Evolutionary conservation across 306 rosid genomes (phyloP), one percentile per base, ranked within the genome.

Genomic region (Cucumis hystrix): DNA sequence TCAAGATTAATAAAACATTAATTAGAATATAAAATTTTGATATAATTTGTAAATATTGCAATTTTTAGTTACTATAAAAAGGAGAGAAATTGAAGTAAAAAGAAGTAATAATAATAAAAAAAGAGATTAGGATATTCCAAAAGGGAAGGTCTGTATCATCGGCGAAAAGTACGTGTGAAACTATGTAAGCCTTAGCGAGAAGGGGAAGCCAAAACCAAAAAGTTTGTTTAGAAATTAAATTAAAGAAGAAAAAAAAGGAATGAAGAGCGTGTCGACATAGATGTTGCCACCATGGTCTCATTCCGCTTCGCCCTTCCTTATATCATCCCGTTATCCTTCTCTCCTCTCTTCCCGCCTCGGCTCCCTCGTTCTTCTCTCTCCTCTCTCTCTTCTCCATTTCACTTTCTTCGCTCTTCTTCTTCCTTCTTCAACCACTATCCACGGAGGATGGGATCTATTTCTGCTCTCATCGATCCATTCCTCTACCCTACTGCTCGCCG

Each of bases 401-500:
- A 2, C 17, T 40, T 55, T 8, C 23, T 10, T 25, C 79, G 10
- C 33, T 35, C 43, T 58, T 83, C 75, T 77, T 80, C 76, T 4
- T 18, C 18, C 14, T 76, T 76, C 82, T 80, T 47, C 77, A 1
- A 62, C 69, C 57, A 0, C 9, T 51, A 79, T 35, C 67, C 11
- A 30, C 83, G 23, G 10, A 57, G 76, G 62, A 94, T 92, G 97
- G 91, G 88, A 33, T 92, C 92, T 2, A 74, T 87, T 63, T 41
- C 83, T 58, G 89, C 82, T n/a, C 58, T 72, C 0, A 61, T 77
- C 35, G 47, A 82, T 7, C 75, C 85, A 4, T 47, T 89, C 65
- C 86, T 57, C 10, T 95, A 95, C 80, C 96, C 97, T 61, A 37
- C 54, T 62, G 85, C 89, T 82, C 90, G 83, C 51, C 84, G 98